Percentiles rank a stretch among this genome's conserved stretches.
phyloP scores from a whole-genome alignment of 257 asterid genomes.

The Solanum pinnatisectum region DNA sequence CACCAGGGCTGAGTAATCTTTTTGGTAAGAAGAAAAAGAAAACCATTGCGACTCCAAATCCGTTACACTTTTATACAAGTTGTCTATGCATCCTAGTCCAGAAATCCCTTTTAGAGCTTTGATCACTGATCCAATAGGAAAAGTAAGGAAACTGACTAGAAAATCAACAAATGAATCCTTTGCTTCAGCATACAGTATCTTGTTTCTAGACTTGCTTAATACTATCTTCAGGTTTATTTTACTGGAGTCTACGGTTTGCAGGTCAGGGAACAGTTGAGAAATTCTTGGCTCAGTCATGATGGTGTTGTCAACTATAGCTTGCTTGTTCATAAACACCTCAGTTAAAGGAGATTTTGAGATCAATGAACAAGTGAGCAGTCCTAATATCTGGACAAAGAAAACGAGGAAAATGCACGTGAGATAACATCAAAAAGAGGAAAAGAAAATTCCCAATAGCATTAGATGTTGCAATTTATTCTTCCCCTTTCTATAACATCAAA shows the following conservation, averaged over 20 bases:
- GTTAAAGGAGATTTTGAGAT: not conserved
- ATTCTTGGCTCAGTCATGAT: not conserved
- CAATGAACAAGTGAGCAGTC: not conserved
- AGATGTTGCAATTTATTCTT: not conserved
- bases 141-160: slow-evolving; percentile 4
- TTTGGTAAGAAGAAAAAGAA: not conserved
- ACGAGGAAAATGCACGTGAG: not conserved
- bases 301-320: not conserved
- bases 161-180: not conserved
- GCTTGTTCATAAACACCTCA: not conserved
- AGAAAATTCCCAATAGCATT: not conserved
- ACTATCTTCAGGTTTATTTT: not conserved
- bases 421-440: not conserved
- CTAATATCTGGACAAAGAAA: not conserved
- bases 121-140: slow-evolving; percentile 2
- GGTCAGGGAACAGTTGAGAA: not conserved
- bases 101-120: not conserved
- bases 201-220: not conserved
- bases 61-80: not conserved
- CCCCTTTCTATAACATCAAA: not conserved
- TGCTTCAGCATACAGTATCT: slow-evolving; percentile 6
- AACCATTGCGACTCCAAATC: not conserved
- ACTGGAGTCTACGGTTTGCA: not conserved
- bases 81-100: slow-evolving; percentile 1
- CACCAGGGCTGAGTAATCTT: not conserved